These are phyloP conservation scores for Kodamaea neixiangensis DNA, from an alignment of 805 yeast genomes.

Conservation along the genomic window DNA sequence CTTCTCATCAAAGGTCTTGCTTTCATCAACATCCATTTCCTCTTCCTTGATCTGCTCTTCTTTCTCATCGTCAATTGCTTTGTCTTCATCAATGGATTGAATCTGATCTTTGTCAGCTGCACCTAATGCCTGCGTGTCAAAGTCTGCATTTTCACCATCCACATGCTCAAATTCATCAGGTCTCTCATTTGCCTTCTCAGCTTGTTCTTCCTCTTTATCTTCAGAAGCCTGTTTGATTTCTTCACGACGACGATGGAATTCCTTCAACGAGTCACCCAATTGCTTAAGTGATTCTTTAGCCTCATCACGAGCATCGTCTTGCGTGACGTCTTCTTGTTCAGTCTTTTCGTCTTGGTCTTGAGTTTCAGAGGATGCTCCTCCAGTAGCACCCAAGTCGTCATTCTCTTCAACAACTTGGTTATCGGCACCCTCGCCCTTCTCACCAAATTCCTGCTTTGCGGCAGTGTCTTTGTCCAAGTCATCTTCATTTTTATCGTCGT, in stretches of 20 bases:
- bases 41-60: conserved; percentile 16
- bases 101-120: conserved; percentile 80
- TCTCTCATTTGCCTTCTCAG: conserved; percentile 57
- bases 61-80: conserved; percentile 74
- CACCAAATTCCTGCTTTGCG: conserved; percentile 59
- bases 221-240: conserved; percentile 72
- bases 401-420: conserved; percentile 56
- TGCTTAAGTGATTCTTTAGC: conserved; percentile 81
- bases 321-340: conserved; percentile 39
- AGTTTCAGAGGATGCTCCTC: conserved; percentile 44
- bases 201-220: conserved; percentile 39
- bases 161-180: conserved; percentile 88
- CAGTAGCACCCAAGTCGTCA: conserved; percentile 69
- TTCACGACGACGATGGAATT: conserved; percentile 85
- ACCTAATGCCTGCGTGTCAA: conserved; percentile 90
- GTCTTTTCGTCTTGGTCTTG: conserved; percentile 42
- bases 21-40: background rate
- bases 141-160: conserved; percentile 75
- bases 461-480: conserved; percentile 59
- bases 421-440: conserved; percentile 65
- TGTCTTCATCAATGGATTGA: conserved; percentile 74
- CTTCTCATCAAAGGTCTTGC: conserved; percentile 9
- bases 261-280: conserved; percentile 88
- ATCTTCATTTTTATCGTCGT: conserved; percentile 42
- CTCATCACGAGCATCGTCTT: conserved; percentile 60